Conservation (phyloP, 805 yeast genomes). For the Osmozyma mogii region DNA sequence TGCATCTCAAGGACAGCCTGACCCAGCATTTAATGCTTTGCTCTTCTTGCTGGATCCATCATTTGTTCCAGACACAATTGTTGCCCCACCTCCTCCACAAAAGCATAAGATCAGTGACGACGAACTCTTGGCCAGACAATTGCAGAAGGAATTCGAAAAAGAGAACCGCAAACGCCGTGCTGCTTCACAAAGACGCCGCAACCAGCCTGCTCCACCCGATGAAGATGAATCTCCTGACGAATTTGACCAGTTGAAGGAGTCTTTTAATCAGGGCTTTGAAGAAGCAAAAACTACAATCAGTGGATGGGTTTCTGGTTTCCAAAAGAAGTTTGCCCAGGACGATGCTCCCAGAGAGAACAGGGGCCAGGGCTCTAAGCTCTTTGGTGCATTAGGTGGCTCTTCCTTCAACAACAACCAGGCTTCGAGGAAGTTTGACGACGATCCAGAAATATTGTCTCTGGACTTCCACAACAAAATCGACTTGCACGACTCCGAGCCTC, state of each 20-base stretch:
- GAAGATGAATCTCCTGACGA: slow-evolving; percentile 45
- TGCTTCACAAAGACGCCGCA: slow-evolving; percentile 5
- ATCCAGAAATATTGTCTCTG: slow-evolving; percentile 44
- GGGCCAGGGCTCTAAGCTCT: slow-evolving; percentile 23
- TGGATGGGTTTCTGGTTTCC: slow-evolving; percentile 68
- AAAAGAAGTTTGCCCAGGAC: slow-evolving; percentile 37
- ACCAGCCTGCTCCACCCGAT: slow-evolving; percentile 12
- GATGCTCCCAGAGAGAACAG: slow-evolving; percentile 7
- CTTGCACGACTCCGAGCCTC: slow-evolving; percentile 23
- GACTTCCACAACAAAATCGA: slow-evolving; percentile 42
- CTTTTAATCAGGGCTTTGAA: slow-evolving; percentile 65
- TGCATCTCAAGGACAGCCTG: slow-evolving; percentile 75
- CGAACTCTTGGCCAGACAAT: slow-evolving; percentile 71
- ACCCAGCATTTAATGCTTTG: slow-evolving; percentile 84
- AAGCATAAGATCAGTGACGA: slow-evolving; percentile 41
- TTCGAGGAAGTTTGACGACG: slow-evolving; percentile 39
- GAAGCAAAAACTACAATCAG: slow-evolving; percentile 73
- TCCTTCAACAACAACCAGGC: slow-evolving; percentile 22
- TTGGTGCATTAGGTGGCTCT: slow-evolving; percentile 42
- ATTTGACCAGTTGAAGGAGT: slow-evolving; percentile 58
- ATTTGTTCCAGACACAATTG: slow-evolving; percentile 45
- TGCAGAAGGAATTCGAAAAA: slow-evolving; percentile 58
- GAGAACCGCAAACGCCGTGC: slow-evolving; percentile 32
- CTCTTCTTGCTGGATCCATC: slow-evolving; percentile 71
- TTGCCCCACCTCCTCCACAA: slow-evolving; percentile 9